Base-by-base conservation (phyloP, 1,284 basidiomycete species). In the Trichosporon sp. region DNA sequence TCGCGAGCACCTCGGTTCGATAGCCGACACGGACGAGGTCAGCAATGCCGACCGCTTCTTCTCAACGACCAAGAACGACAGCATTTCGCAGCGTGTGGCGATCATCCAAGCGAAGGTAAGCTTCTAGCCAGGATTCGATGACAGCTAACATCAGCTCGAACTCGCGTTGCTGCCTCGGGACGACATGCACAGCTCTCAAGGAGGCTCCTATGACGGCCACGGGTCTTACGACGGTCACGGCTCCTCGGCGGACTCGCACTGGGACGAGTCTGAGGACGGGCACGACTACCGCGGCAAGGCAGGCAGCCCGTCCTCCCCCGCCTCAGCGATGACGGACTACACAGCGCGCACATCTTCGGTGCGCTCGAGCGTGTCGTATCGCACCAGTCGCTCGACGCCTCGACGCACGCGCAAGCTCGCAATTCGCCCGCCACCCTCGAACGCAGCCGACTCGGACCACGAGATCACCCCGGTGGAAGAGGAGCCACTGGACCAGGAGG, bases 31-130 rank as follows among this genome's bases (percentile, higher is more conserved):
- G 14, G 67, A 68, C 60, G 62, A 65, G 33, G 56, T 65, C 59
- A 61, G 57, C 56, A 65, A 40, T 57, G 62, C 67, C 13, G 64
- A 68, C 62, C 59, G 67, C 33, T 34, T 68, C 16, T n/a, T 62
- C 9, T 52, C 57, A 5, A 19, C 44, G 40, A 60, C 25, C 59
- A 65, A 65, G 63, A 64, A 58, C 27, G 72, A 72, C 60, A 68
- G 63, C 36, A 72, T 75, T 25, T 69, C 70, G 7, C 58, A 66
- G 59, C 65, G 72, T 31, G 71, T 75, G 23, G 69, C 69, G 2
- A 59, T 57, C 19, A 75, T 75, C 40, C 72, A 73, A 61, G 68
- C 69, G 19, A 75, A 74, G 70, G 71, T 73, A 40, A 61, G 70
- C 37, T 13, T 11, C 4, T 9, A n/a, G n/a, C 4, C 7, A 4